Conservation (phyloP, 257 asterid genomes). For the Lavandula angustifolia region DNA sequence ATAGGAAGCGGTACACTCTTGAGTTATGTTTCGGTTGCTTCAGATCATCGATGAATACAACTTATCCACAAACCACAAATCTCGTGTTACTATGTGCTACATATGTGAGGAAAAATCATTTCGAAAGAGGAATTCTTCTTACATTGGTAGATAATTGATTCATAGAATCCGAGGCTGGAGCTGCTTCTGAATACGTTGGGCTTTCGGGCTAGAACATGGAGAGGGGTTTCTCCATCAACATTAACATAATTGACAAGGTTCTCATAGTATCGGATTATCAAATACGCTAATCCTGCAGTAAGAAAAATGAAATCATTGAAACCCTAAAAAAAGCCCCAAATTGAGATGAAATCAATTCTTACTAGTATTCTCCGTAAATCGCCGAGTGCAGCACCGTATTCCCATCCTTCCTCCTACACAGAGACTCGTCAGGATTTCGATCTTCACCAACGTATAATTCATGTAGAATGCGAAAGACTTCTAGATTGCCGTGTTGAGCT, state of each 20-base stretch:
- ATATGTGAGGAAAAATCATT: no score
- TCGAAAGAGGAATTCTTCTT: conserved; percentile 8
- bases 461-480: conserved; percentile 27
- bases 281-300: conserved; percentile 44
- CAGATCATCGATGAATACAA: conserved; percentile 31
- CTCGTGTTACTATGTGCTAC: no score
- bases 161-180: conserved; percentile 35
- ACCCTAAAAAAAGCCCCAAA: no score
- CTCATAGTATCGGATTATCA: conserved; percentile 33
- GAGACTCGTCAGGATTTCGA: conserved; percentile 7
- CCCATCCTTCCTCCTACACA: conserved; percentile 49
- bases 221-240: conserved; percentile 49
- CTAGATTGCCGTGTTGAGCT: conserved; percentile 39
- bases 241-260: conserved; percentile 38
- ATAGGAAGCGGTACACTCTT: conserved; percentile 25
- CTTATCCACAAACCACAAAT: not conserved
- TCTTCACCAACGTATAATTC: not conserved
- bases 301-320: not conserved
- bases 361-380: conserved; percentile 49
- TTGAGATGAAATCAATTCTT: conserved; percentile 7
- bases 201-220: conserved; percentile 53
- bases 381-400: conserved; percentile 46
- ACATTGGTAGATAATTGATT: conserved; percentile 43
- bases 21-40: not conserved
- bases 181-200: conserved; percentile 49